Evolutionary conservation across 345 rosid genomes (phyloP).

Genomic region (Raphanus sativus): DNA sequence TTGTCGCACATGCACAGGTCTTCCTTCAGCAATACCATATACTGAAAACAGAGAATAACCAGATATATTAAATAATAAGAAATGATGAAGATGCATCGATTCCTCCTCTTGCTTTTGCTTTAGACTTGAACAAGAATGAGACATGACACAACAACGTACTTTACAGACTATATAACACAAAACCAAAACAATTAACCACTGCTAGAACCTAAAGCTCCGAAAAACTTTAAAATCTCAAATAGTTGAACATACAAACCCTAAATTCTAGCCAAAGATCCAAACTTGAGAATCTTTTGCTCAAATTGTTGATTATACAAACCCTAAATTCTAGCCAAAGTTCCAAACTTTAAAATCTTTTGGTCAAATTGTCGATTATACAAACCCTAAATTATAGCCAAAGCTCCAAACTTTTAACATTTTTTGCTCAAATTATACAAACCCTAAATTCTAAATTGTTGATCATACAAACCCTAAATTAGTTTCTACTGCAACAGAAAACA

Average conservation of each 20-base stretch:
- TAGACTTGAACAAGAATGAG: not conserved
- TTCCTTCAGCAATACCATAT: constrained; percentile 83
- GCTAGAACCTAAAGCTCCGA: not conserved
- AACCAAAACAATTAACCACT: not conserved
- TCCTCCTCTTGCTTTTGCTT: too few relatives aligned
- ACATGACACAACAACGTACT: not conserved
- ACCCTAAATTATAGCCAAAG: not conserved
- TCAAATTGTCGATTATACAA: not conserved
- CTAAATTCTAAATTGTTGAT: not conserved
- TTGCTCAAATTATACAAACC: not conserved
- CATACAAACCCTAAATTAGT: not conserved
- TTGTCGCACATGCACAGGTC: constrained; percentile 68
- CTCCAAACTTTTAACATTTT: not conserved
- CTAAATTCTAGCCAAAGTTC: not conserved
- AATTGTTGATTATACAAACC: not conserved
- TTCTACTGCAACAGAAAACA: not conserved
- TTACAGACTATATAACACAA: not conserved
- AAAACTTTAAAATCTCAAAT: not conserved
- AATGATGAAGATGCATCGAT: not conserved
- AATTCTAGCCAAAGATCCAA: too few relatives aligned
- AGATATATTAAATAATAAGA: not conserved
- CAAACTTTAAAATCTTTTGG: not conserved
- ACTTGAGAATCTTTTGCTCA: too few relatives aligned
- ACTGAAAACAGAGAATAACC: constrained; percentile 43
- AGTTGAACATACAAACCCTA: too few relatives aligned